These are phyloP conservation scores for Bisporella sp. DNA, from an alignment of 2,329 filamentous ascomycete genomes.

Conservation along the genomic window DNA sequence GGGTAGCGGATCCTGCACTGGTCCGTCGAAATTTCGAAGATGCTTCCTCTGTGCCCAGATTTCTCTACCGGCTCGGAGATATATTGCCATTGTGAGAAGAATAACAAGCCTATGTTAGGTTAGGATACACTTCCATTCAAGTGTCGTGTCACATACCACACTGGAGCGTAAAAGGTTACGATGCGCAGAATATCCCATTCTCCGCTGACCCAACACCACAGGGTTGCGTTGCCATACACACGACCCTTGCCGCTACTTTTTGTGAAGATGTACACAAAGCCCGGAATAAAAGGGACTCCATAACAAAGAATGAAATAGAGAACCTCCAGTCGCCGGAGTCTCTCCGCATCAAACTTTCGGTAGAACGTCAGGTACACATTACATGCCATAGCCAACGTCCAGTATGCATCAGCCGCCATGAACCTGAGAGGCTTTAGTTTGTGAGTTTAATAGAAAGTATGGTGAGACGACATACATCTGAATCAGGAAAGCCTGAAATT, in stretches of 20 bases:
- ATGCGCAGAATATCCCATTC: slow-evolving; percentile 68
- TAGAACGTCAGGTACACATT: slow-evolving; percentile 83
- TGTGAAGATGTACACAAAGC: slow-evolving; percentile 61
- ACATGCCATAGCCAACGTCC: slow-evolving; percentile 75
- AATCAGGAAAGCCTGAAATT: slow-evolving; percentile 72
- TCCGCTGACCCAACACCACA: slow-evolving; percentile 74
- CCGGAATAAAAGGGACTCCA: slow-evolving; percentile 63
- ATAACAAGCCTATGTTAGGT: slow-evolving; percentile 47
- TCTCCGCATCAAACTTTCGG: slow-evolving; percentile 58
- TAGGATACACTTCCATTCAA: slow-evolving; percentile 1
- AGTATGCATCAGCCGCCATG: slow-evolving; percentile 68
- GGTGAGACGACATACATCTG: slow-evolving; percentile 57
- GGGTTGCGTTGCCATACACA: slow-evolving; percentile 66
- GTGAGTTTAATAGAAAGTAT: neutral
- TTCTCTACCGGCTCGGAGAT: slow-evolving; percentile 56
- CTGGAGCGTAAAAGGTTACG: slow-evolving; percentile 65
- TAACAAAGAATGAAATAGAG: slow-evolving; percentile 66
- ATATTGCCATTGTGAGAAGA: slow-evolving; percentile 55
- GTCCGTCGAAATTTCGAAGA: slow-evolving; percentile 42
- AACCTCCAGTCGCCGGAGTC: slow-evolving; percentile 61
- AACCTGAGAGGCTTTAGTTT: slow-evolving; percentile 46
- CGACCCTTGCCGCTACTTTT: slow-evolving; percentile 42
- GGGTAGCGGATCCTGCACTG: slow-evolving; percentile 33
- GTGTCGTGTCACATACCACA: slow-evolving; percentile 45
- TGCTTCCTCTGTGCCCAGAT: slow-evolving; percentile 62